A percentile compares a stretch with the other conserved stretches of the same genome.
These are phyloP conservation scores for Dichotomopilus funicola DNA, from an alignment of 2,329 filamentous ascomycete genomes.

Conservation along the genomic window DNA sequence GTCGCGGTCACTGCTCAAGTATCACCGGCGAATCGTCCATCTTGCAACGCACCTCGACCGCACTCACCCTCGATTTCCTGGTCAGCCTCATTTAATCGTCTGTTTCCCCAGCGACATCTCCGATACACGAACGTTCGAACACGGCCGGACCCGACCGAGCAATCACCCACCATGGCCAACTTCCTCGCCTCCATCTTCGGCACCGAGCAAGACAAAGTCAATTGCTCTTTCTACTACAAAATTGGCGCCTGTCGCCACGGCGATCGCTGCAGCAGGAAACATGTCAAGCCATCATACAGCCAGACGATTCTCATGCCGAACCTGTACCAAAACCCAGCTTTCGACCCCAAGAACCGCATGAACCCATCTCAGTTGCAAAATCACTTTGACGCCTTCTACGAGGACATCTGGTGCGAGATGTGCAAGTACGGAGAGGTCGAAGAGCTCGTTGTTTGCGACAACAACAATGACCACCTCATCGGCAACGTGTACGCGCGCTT, in stretches of 20 bases:
- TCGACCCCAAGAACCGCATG: slow-evolving; percentile 96
- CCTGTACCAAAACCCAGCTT: slow-evolving; percentile 97
- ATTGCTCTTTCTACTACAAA: slow-evolving; percentile 99
- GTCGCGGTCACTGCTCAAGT: background rate
- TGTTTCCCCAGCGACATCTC: background rate
- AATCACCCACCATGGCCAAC: slow-evolving; percentile 67
- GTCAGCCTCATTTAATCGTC: background rate
- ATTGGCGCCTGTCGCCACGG: slow-evolving; percentile 98
- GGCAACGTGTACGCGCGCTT: slow-evolving; percentile 99
- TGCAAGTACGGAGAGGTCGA: slow-evolving; percentile 98
- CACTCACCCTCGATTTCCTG: too few relatives aligned
- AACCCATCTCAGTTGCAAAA: slow-evolving; percentile 93
- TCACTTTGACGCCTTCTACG: slow-evolving; percentile 99
- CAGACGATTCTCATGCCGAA: slow-evolving; percentile 98
- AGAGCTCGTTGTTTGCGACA: slow-evolving; percentile 97
- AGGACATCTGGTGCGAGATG: slow-evolving; percentile 99
- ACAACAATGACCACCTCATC: slow-evolving; percentile 98
- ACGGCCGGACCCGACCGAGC: background rate
- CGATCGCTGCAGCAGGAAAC: slow-evolving; percentile 95
- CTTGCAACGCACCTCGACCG: background rate
- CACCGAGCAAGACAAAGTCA: slow-evolving; percentile 99
- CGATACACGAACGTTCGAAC: background rate
- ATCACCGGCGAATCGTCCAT: background rate
- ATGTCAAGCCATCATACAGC: slow-evolving; percentile 97
- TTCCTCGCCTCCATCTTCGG: slow-evolving; percentile 99